Percentiles rank a stretch among this genome's conserved stretches.
These are phyloP conservation scores for Nidula microcarpa DNA, from an alignment of 768 basidiomycete genomes.

Conservation along the genomic window DNA sequence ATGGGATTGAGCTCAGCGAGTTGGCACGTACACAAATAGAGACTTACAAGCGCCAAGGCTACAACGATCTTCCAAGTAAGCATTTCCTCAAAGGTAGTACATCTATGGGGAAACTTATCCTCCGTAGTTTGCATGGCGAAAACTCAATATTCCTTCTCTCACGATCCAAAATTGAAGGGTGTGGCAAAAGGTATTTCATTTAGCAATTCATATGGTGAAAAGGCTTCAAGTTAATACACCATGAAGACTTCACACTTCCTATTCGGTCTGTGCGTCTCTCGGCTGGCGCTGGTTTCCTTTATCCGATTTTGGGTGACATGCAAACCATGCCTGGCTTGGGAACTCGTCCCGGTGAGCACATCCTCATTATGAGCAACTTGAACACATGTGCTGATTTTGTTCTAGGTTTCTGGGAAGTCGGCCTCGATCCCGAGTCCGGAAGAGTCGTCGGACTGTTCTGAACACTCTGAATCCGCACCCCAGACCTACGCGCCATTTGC, in stretches of 20 bases:
- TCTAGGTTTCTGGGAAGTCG: conserved; percentile 89
- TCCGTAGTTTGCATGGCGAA: conserved; percentile 90
- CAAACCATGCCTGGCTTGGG: conserved; percentile 97
- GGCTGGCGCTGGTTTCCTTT: conserved; percentile 94
- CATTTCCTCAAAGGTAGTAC: conserved; percentile 5
- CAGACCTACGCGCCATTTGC: background rate
- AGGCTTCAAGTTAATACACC: too few relatives aligned
- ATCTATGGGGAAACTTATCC: conserved; percentile 6
- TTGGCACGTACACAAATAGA: conserved; percentile 83
- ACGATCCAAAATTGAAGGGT: conserved; percentile 87
- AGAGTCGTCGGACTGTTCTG: conserved; percentile 80
- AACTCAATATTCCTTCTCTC: conserved; percentile 97
- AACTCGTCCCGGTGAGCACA: conserved; percentile 72
- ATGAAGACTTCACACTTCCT: conserved; percentile 83
- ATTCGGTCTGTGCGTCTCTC: conserved; percentile 85
- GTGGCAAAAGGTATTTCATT: conserved; percentile 64
- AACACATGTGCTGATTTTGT: conserved; percentile 5
- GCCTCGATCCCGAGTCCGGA: conserved; percentile 74
- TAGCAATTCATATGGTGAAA: too few relatives aligned
- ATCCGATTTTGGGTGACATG: conserved; percentile 95
- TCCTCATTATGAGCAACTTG: conserved; percentile 4
- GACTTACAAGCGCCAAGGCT: conserved; percentile 90
- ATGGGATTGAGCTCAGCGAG: conserved; percentile 84
- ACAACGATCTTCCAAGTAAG: conserved; percentile 73
- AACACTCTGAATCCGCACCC: background rate